Conservation (phyloP, 164 flowering plant genomes). For the grape (Vitis vinifera) region DNA sequence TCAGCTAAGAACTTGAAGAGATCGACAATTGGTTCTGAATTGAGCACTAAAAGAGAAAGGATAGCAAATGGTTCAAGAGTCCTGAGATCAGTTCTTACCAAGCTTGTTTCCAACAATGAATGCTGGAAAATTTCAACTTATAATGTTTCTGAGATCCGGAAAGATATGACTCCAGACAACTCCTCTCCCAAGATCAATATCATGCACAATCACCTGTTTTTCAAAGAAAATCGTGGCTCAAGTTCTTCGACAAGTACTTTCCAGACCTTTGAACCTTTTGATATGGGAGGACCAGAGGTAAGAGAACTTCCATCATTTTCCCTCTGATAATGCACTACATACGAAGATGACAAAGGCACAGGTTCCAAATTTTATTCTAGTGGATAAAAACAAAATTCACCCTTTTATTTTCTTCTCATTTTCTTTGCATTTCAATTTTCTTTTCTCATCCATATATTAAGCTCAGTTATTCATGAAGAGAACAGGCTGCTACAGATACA, state of each 20-base stretch:
- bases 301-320: background rate
- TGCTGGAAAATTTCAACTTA: background rate
- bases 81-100: constrained; percentile 2
- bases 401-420: background rate
- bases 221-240: background rate
- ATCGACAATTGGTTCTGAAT: background rate
- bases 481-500: constrained; percentile 9
- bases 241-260: background rate
- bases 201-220: background rate
- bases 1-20: background rate
- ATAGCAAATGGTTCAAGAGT: background rate
- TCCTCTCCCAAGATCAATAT: background rate
- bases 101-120: background rate
- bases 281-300: background rate
- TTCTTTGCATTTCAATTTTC: background rate
- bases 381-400: too few species aligned
- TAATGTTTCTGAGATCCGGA: background rate
- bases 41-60: constrained; percentile 2
- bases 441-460: background rate
- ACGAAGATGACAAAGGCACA: background rate
- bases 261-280: background rate
- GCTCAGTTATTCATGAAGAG: background rate
- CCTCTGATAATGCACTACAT: background rate
- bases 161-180: background rate
- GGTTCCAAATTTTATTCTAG: too few species aligned